phyloP scores from a whole-genome alignment of 768 basidiomycete species.

The Mycena polygramma region DNA sequence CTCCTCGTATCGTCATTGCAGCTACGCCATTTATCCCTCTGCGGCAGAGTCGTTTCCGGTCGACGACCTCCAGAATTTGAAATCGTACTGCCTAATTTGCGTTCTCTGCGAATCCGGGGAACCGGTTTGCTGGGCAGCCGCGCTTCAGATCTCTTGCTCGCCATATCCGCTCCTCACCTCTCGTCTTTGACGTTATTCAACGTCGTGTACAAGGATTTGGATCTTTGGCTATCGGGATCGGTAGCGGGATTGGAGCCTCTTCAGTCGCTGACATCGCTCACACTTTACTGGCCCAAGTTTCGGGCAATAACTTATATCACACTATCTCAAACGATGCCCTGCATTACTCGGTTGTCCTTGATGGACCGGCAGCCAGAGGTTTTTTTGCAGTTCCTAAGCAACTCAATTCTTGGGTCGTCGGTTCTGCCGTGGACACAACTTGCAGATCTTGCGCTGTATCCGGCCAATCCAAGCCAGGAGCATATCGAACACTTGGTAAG shows the following conservation, averaged over 20 bases:
- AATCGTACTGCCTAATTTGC: conserved; percentile 16
- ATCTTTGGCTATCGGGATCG: conserved; percentile 21
- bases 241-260: conserved; percentile 22
- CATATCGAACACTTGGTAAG: conserved; percentile 12
- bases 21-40: conserved; percentile 22
- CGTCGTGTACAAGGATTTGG: conserved; percentile 21
- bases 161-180: conserved; percentile 22
- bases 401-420: neutral
- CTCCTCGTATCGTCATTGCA: conserved; percentile 17
- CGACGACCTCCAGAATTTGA: conserved; percentile 16
- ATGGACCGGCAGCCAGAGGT: conserved; percentile 23
- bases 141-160: conserved; percentile 25
- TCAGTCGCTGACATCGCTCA: conserved; percentile 20
- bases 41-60: conserved; percentile 25
- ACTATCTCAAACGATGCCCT: conserved; percentile 19
- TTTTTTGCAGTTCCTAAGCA: conserved; percentile 19
- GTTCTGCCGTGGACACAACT: conserved; percentile 17
- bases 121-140: conserved; percentile 23
- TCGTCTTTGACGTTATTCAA: conserved; percentile 21
- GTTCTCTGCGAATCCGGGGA: conserved; percentile 32
- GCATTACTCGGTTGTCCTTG: conserved; percentile 22
- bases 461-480: neutral
- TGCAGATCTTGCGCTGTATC: conserved; percentile 24
- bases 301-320: conserved; percentile 8
- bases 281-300: conserved; percentile 29